Conservation (phyloP, 208 protist species). For the Leishmania aethiopica region DNA sequence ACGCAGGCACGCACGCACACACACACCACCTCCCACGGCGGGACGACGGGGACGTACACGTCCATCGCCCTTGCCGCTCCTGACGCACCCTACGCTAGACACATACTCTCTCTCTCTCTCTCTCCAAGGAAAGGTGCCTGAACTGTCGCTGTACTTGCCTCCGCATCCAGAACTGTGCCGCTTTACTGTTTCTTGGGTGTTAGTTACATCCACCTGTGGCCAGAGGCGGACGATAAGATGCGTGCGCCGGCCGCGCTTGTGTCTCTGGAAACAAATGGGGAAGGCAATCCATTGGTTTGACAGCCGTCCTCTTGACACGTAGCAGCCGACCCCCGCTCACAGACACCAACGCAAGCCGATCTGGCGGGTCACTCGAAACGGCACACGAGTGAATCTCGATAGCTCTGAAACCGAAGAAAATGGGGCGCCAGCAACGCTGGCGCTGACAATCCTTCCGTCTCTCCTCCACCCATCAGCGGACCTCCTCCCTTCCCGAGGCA, state of each 20-base stretch:
- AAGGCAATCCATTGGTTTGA: neutral
- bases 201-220: neutral
- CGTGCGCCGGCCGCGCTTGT: neutral
- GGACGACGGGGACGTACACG: neutral
- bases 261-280: neutral
- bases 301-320: neutral
- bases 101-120: neutral
- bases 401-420: constrained; percentile 4
- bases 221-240: neutral
- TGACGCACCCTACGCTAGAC: neutral
- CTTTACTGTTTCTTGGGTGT: neutral
- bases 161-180: neutral
- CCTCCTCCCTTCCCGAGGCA: neutral
- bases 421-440: neutral
- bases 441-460: neutral
- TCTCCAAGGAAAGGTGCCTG: neutral
- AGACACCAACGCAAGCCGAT: neutral
- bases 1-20: too few species aligned
- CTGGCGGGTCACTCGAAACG: neutral
- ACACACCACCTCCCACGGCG: neutral
- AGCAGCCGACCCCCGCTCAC: neutral
- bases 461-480: neutral
- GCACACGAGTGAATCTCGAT: neutral
- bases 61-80: neutral
- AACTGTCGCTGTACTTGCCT: neutral